phyloP scores from a whole-genome alignment of 345 rosid species.

The Eucalyptus sp. region DNA sequence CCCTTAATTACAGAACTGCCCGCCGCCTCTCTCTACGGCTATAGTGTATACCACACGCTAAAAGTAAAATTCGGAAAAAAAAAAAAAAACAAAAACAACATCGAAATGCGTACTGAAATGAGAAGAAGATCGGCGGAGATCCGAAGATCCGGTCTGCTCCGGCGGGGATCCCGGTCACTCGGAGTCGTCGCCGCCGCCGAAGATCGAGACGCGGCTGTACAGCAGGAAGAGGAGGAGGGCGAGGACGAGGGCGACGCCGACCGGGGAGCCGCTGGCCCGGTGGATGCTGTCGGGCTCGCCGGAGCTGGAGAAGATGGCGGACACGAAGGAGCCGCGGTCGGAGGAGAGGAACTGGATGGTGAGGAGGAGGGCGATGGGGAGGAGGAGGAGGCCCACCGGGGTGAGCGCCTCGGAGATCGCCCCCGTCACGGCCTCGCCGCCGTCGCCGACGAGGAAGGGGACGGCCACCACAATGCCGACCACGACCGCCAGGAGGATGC shows the following conservation, averaged over 20 bases:
- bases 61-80: not conserved
- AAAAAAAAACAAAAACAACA: not conserved
- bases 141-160: not conserved
- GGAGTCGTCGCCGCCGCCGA: slow-evolving; percentile 59
- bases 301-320: slow-evolving; percentile 34
- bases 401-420: slow-evolving; percentile 65
- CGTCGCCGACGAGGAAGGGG: slow-evolving; percentile 63
- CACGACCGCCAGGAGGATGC: slow-evolving; percentile 54
- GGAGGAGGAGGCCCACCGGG: slow-evolving; percentile 69
- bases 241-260: slow-evolving; percentile 65
- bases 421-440: slow-evolving; percentile 67
- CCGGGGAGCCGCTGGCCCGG: slow-evolving; percentile 65
- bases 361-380: slow-evolving; percentile 63
- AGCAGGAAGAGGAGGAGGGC: slow-evolving; percentile 53
- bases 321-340: slow-evolving; percentile 53
- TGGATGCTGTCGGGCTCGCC: slow-evolving; percentile 63
- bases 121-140: not conserved
- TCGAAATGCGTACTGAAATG: not conserved
- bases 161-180: slow-evolving; percentile 4
- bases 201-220: slow-evolving; percentile 60
- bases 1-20: not conserved
- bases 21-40: not conserved
- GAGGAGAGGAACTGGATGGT: slow-evolving; percentile 83
- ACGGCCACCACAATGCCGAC: slow-evolving; percentile 52
- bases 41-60: not conserved